Evolutionary conservation across 1,284 basidiomycete species (phyloP), one percentile per base, ranked within the genome.

Genomic region (Wallemia hederae): DNA sequence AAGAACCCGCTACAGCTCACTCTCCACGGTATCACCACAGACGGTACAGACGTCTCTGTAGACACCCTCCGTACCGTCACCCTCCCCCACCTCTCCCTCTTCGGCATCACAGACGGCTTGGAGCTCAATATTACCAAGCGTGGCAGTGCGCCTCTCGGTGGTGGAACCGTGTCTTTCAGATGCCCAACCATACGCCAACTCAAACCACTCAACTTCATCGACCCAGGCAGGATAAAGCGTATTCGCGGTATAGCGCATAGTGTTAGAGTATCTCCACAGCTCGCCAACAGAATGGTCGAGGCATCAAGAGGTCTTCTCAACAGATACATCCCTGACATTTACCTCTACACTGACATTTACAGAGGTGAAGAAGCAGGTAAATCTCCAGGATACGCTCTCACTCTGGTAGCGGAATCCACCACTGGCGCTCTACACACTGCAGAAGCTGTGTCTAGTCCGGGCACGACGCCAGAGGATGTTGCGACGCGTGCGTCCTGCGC

Each of bases 311-410:
- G 85, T 1, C 77, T 98, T 25, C 76, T 99, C 33, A 97, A 97
- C 68, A 81, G 91, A 2, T 97, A 87, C 71, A 94, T 98, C 63
- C 92, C 92, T 26, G 94, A 99, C 69, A 87, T 97, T 27, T 97
- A 98, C 71, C 79, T 99, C 27, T 94, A 97, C 69, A 94, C 94
- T 0, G 94, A 98, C 66, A 90, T 97, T 15, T 98, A 96, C 73
- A 90, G 94, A 69, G 91, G 91, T 9, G 86, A 90, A 25, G 94
- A 98, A 63, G 88, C 87, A 64, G 94, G 94, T 70, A 94, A 89
- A 72, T 97, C 92, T 0, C 94, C 94, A 1, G 94, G 94, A 0
- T 99, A 91, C 70, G 91, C 86, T 0, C 74, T 99, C 19, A 90
- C 82, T 27, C 75, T 99, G 3, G 75, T 98, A 14, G 82, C 91